phyloP scores from a whole-genome alignment of 2,329 filamentous ascomycete species.

The Hypoxylon sp. region DNA sequence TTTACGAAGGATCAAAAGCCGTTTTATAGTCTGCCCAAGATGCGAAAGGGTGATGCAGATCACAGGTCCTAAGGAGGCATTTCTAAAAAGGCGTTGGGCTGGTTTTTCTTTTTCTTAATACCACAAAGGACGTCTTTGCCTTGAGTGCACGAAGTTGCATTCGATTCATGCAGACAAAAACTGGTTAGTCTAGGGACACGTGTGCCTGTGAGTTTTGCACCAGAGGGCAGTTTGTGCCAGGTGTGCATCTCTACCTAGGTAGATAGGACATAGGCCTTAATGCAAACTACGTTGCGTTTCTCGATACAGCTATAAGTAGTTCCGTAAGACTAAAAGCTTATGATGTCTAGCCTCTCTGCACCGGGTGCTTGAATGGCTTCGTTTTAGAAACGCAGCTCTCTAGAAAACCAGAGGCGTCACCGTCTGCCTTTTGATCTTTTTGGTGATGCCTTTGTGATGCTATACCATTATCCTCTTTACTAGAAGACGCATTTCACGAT shows the following conservation, averaged over 20 bases:
- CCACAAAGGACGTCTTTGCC: constrained; percentile 6
- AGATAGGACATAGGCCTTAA: constrained; percentile 16
- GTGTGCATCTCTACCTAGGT: constrained; percentile 9
- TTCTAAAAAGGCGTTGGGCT: neutral
- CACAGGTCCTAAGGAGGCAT: neutral
- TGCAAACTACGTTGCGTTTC: constrained; percentile 17
- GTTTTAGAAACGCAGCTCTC: too few relatives aligned
- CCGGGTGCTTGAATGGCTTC: too few relatives aligned
- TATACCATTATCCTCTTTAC: neutral
- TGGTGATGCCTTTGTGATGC: too few relatives aligned
- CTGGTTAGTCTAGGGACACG: neutral
- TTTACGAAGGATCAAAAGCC: neutral
- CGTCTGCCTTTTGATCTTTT: too few relatives aligned
- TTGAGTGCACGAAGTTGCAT: neutral
- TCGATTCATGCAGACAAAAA: neutral
- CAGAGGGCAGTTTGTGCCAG: constrained; percentile 1
- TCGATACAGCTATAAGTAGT: neutral
- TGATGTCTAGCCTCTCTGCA: neutral
- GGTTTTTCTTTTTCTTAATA: neutral
- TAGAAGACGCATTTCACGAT: neutral
- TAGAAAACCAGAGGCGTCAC: too few relatives aligned
- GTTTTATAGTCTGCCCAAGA: neutral
- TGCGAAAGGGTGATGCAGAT: neutral
- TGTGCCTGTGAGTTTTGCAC: neutral
- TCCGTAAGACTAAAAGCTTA: neutral